Evolutionary conservation across 1,139 yeast species (phyloP), one percentile per base, ranked within the genome.

Genomic region (Lodderomyces jiufengensis): DNA sequence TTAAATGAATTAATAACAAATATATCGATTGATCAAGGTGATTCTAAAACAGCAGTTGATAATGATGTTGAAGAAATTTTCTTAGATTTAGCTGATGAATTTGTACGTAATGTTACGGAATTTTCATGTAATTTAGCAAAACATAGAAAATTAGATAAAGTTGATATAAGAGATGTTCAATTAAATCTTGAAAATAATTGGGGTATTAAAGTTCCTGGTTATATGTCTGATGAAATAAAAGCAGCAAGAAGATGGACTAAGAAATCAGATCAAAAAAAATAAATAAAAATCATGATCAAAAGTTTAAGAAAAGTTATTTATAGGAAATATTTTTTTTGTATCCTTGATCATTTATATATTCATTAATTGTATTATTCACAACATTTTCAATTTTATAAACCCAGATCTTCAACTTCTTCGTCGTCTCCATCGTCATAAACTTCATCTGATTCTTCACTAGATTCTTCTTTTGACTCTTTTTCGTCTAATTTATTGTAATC

Each of bases 61-160:
- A 97, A 97, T 22, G 97, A 92, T 58, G 97, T 90, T 11, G 97
- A 92, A 57, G 97, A 90, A 48, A 63, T 90, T 28, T 65, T 92
- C 33, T 69, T 94, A 33, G 98, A 94, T 57, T 68, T 92, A 41
- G 97, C 98, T 0, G 99, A 94, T 56, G 98, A 94, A 54, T 92
- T 92, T 57, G 94, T 92, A 10, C 77, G 85, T 11, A 81, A 85
- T 34, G 95, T 94, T 2, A 87, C 97, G 0, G 74, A 87, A 3
- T 92, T 92, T 66, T 95, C 97, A 0, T 92, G 98, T 57, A 77
- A 94, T 39, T 68, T 92, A 49, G 98, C 99, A 12, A 92, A 92
- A 56, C 97, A 90, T 53, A 75, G 98, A 46, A 87, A 87, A 55
- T 78, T 87, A n/a, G 96, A 90, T 44, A 76, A 80, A 34, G 68